Conservation (phyloP, 352 stramenopile genomes). For the Phytophthora nicotianae region DNA sequence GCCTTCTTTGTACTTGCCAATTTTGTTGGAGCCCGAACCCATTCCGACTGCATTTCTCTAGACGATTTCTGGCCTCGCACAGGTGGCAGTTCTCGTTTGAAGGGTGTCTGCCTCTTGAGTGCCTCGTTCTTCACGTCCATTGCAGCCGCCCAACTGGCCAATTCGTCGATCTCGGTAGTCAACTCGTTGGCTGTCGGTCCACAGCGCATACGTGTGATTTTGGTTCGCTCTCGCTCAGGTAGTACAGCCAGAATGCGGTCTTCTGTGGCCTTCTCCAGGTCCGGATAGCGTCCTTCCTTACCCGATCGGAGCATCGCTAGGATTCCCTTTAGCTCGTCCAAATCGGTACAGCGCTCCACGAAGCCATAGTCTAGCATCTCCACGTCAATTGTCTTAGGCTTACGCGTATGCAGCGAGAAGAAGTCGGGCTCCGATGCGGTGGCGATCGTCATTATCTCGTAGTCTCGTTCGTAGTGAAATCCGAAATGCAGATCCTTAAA, state of each 20-base stretch:
- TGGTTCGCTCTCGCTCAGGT: slow-evolving; percentile 72
- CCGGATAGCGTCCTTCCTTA: slow-evolving; percentile 90
- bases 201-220: slow-evolving; percentile 72
- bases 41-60: not conserved
- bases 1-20: slow-evolving; percentile 4
- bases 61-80: slow-evolving; percentile 53
- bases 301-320: slow-evolving; percentile 84
- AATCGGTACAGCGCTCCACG: slow-evolving; percentile 81
- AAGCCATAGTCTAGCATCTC: slow-evolving; percentile 94
- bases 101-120: slow-evolving; percentile 40
- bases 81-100: slow-evolving; percentile 45
- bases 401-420: slow-evolving; percentile 79
- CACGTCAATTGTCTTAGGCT: slow-evolving; percentile 71
- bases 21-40: slow-evolving; percentile 4
- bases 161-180: slow-evolving; percentile 56
- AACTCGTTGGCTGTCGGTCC: slow-evolving; percentile 62
- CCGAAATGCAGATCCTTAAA: slow-evolving; percentile 26
- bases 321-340: slow-evolving; percentile 89
- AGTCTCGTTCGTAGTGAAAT: slow-evolving; percentile 4
- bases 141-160: slow-evolving; percentile 67
- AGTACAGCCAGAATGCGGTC: slow-evolving; percentile 81
- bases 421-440: slow-evolving; percentile 56
- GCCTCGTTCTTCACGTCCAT: slow-evolving; percentile 64
- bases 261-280: slow-evolving; percentile 86
- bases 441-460: slow-evolving; percentile 43